Percentiles rank a stretch among this genome's conserved stretches.
Conservation (phyloP, 1,284 basidiomycete species). For the Microbotryum silenes-acaulis region DNA sequence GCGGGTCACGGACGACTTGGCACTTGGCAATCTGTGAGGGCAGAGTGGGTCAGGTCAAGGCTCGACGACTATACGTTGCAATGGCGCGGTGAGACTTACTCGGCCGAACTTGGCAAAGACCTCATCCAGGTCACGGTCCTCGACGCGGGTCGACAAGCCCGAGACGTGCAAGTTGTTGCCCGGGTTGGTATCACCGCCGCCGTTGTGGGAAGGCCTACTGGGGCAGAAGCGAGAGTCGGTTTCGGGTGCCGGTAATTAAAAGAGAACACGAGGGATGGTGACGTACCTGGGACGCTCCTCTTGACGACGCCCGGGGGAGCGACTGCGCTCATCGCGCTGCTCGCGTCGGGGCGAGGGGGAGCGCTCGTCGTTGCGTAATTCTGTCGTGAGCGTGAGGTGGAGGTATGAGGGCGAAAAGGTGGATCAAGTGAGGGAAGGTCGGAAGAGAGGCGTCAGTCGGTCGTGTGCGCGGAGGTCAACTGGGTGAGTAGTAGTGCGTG, state of each 20-base stretch:
- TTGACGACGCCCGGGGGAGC: constrained; percentile 23
- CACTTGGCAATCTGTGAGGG: constrained; percentile 52
- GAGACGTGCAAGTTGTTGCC: constrained; percentile 97
- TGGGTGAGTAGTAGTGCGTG: not conserved
- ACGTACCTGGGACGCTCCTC: constrained; percentile 12
- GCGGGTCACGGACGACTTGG: constrained; percentile 94
- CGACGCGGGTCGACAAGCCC: constrained; percentile 68
- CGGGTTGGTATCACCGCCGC: constrained; percentile 51
- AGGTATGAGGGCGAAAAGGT: constrained; percentile 7
- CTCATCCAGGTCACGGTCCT: constrained; percentile 77
- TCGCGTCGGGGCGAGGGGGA: constrained; percentile 21
- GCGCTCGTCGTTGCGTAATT: constrained; percentile 14
- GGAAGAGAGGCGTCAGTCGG: constrained; percentile 2
- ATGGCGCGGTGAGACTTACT: constrained; percentile 49
- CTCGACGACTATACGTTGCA: not conserved
- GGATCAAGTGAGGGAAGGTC: not conserved
- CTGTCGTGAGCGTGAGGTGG: constrained; percentile 10
- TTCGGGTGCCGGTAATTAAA: not conserved
- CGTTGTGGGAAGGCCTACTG: not conserved
- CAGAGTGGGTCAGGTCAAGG: not conserved
- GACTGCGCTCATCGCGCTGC: constrained; percentile 11
- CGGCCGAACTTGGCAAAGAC: constrained; percentile 81
- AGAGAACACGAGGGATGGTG: not conserved
- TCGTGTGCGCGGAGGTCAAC: not conserved
- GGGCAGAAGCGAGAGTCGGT: not conserved